Evolutionary conservation across 139 green algal species (phyloP).

Genomic region (Pseudopediastrum boryanum): DNA sequence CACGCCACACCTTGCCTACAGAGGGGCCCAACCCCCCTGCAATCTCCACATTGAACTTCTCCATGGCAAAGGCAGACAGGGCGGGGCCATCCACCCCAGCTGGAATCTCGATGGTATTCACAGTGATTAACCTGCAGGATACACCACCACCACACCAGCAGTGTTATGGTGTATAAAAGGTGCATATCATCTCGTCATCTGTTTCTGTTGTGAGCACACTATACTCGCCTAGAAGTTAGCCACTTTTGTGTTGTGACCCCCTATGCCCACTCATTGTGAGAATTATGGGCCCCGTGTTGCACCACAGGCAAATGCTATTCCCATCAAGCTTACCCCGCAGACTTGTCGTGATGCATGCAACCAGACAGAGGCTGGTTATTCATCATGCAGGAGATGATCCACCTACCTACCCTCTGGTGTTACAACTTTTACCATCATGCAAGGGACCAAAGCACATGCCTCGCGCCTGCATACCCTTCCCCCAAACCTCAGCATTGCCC

Average conservation of each 20-base stretch:
- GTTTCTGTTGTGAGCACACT: no score
- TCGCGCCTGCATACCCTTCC: not conserved
- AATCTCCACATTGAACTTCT: slow-evolving; percentile 71
- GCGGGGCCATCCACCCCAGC: slow-evolving; percentile 81
- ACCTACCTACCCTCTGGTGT: not conserved
- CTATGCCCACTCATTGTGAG: no score
- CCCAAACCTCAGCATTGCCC: not conserved
- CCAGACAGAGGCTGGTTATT: no score
- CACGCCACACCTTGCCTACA: slow-evolving; percentile 63
- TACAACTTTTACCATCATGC: not conserved
- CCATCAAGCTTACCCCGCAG: no score
- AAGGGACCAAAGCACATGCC: not conserved
- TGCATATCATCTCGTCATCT: not conserved
- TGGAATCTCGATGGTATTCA: slow-evolving; percentile 94
- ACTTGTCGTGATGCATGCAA: not conserved
- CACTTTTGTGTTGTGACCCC: no score
- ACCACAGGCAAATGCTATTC: no score
- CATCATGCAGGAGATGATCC: not conserved
- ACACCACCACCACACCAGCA: not conserved
- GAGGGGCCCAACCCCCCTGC: slow-evolving; percentile 77
- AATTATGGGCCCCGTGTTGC: no score
- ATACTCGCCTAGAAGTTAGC: no score
- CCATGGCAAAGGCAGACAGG: slow-evolving; percentile 83
- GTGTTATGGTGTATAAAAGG: not conserved
- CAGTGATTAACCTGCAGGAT: slow-evolving; percentile 64